Evolutionary conservation across 2,329 filamentous ascomycete species (phyloP).

Genomic region (Didymella glomerata): DNA sequence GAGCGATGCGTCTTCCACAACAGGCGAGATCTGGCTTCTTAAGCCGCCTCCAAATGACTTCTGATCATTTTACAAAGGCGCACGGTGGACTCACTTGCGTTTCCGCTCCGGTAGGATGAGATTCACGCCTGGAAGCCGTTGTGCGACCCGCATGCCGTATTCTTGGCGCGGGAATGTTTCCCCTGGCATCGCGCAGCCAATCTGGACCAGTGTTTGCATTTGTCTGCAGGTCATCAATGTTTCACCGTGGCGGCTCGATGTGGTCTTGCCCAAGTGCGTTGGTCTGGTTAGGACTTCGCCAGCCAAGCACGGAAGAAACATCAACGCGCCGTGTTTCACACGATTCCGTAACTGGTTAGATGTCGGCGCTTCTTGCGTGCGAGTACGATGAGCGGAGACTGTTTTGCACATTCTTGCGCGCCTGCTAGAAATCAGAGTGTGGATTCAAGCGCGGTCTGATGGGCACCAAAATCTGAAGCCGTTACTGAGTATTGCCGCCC

Average conservation of each 20-base stretch:
- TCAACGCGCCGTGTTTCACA: slow-evolving; percentile 22
- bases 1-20: slow-evolving; percentile 35
- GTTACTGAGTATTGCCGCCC: slow-evolving; percentile 13
- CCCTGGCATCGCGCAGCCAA: slow-evolving; percentile 38
- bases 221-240: slow-evolving; percentile 13
- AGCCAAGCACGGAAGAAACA: slow-evolving; percentile 23
- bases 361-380: slow-evolving; percentile 15
- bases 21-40: slow-evolving; percentile 31
- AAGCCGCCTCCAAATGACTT: slow-evolving; percentile 25
- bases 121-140: slow-evolving; percentile 34
- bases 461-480: background rate
- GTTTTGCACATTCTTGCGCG: slow-evolving; percentile 6
- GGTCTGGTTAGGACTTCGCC: slow-evolving; percentile 17
- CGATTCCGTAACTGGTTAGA: slow-evolving; percentile 13
- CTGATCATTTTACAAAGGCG: slow-evolving; percentile 21
- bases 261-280: slow-evolving; percentile 20
- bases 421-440: slow-evolving; percentile 3
- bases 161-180: slow-evolving; percentile 25
- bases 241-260: slow-evolving; percentile 23
- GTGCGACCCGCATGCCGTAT: slow-evolving; percentile 34
- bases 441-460: slow-evolving; percentile 4
- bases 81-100: slow-evolving; percentile 26
- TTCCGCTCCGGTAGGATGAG: slow-evolving; percentile 29
- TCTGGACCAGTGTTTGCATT: slow-evolving; percentile 22
- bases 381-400: slow-evolving; percentile 1